Base-by-base conservation (phyloP, 75 land plant genomes). In the Ceratopteris richardii region DNA sequence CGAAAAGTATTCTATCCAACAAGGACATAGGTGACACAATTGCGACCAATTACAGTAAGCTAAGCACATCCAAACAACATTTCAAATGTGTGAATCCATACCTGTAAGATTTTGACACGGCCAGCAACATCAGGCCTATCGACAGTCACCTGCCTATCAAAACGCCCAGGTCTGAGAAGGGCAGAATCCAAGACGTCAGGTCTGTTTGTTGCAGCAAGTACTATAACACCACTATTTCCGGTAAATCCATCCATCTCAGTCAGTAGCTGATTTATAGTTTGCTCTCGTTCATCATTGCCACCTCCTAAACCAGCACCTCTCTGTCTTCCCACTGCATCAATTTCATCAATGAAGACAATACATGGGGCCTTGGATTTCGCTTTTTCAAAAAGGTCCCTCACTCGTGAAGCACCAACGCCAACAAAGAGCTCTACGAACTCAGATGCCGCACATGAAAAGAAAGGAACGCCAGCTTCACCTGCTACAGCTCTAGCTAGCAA, bases 101-200 rank as follows among this genome's bases (percentile, higher is more conserved):
- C 98, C 98, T 94, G 82, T 44, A 94, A 81, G 51, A 94, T 94
- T 69, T 64, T 86, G n/a, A 94, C 96, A 56, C 98, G 75, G 0
- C 98, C 98, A n/a, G 96, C 91, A 31, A 94, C 91, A 80, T 94
- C 98, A 44, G 98, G 98, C 63, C 98, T 64, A 41, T 94, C 98
- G 2, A 94, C 98, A 0, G 98, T 94, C 19, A 94, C 98, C 64
- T 94, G 98, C 14, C 98, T 57, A 69, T 94, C 98, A 63, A 94
- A 94, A 61, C 98, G 72, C 14, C 98, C 98, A n/a, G 98, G 98
- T 46, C 98, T 56, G 51, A 94, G 72, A 64, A 94, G 74, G 0
- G 98, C 98, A 0, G 98, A 66, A 71, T 94, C 98, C 27, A 94
- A 76, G 22, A 94, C 98, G 72, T 94, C 98, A 2, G 98, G 98